Evolutionary conservation across 768 basidiomycete species (phyloP).

Genomic region (Suillus clintonianus): DNA sequence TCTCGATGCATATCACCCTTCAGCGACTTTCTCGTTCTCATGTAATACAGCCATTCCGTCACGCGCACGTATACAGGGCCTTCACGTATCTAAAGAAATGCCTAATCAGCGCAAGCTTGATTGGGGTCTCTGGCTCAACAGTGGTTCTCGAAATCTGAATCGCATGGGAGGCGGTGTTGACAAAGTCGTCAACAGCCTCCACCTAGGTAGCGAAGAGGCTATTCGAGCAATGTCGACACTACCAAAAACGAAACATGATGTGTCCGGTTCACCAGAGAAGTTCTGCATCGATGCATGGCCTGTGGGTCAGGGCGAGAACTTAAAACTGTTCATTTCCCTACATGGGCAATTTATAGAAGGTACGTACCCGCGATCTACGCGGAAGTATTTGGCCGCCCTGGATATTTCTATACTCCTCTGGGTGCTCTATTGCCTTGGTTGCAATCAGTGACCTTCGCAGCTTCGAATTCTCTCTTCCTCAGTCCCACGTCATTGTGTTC

Average conservation of each 20-base stretch:
- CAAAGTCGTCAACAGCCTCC: constrained; percentile 64
- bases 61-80: constrained; percentile 73
- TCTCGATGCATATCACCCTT: constrained; percentile 73
- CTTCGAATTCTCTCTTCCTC: constrained; percentile 1
- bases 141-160: constrained; percentile 77
- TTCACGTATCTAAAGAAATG: constrained; percentile 60
- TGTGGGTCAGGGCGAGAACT: constrained; percentile 57
- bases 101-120: constrained; percentile 84
- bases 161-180: constrained; percentile 63
- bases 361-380: constrained; percentile 40
- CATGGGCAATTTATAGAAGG: constrained; percentile 94
- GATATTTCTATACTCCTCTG: neutral
- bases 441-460: neutral
- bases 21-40: constrained; percentile 90
- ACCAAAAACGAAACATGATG: constrained; percentile 82
- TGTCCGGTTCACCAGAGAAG: constrained; percentile 73
- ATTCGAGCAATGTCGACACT: constrained; percentile 61
- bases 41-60: constrained; percentile 81
- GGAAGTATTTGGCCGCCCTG: neutral
- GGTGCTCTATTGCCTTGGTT: neutral
- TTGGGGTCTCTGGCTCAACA: constrained; percentile 70
- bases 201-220: constrained; percentile 68
- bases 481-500: constrained; percentile 3
- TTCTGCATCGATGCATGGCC: constrained; percentile 90
- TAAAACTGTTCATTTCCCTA: constrained; percentile 66